phyloP scores from a whole-genome alignment of 2,329 filamentous ascomycete species.

The Ceratocystis colombiana region DNA sequence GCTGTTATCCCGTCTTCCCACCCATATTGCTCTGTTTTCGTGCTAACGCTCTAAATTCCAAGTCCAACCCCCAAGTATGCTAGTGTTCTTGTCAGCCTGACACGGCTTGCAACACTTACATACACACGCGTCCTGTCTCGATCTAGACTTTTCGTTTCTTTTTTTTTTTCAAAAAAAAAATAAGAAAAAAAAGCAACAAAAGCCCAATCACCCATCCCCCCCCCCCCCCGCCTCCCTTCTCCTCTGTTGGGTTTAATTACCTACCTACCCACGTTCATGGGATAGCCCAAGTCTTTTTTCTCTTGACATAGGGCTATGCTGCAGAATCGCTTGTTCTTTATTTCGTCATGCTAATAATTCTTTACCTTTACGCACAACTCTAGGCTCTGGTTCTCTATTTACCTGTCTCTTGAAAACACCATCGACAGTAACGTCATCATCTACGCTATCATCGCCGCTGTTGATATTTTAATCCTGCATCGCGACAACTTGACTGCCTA shows the following conservation, averaged over 20 bases:
- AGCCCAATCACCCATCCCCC: no score
- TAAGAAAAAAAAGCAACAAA: background rate
- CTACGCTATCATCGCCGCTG: background rate
- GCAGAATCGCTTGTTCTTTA: background rate
- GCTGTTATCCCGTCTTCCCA: background rate
- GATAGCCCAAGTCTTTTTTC: background rate
- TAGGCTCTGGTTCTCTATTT: background rate
- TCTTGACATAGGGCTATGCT: background rate
- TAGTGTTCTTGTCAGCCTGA: slow-evolving; percentile 4
- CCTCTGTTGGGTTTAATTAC: slow-evolving; percentile 6
- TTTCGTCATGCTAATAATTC: background rate
- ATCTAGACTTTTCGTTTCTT: background rate
- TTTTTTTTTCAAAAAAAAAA: no score
- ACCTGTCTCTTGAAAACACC: background rate
- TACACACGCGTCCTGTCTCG: slow-evolving; percentile 1
- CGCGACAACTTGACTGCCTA: background rate
- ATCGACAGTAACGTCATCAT: background rate
- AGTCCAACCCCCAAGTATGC: no score
- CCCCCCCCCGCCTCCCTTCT: background rate
- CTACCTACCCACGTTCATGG: background rate
- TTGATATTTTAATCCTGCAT: background rate
- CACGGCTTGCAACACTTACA: background rate
- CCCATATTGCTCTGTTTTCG: background rate
- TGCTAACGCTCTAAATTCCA: no score
- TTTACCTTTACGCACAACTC: background rate